Evolutionary conservation across 441 rosid genomes (phyloP).

Genomic region (Pelargonium australe): DNA sequence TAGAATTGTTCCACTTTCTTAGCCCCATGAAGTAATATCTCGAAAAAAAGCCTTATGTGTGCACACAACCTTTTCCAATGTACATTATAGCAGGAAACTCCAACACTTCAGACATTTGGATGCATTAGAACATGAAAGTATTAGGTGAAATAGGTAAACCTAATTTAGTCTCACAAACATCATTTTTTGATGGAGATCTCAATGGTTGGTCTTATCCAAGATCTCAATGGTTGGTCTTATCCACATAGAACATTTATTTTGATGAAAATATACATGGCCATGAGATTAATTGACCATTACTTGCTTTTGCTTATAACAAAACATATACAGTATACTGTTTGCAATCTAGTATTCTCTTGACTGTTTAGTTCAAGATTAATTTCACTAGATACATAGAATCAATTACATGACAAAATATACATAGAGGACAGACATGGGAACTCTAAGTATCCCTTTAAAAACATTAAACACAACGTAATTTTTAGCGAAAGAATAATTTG

Average conservation of each 20-base stretch:
- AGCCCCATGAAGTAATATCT: not conserved
- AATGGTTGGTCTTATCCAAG: not conserved
- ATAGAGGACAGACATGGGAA: not conserved
- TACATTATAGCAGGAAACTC: not conserved
- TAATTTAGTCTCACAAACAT: not conserved
- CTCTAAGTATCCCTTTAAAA: not conserved
- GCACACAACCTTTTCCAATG: not conserved
- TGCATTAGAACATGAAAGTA: not conserved
- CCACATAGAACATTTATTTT: not conserved
- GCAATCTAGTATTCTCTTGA: not conserved
- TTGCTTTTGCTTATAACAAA: not conserved
- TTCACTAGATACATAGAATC: not conserved
- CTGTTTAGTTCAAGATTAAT: not conserved
- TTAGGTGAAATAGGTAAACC: not conserved
- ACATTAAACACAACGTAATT: not conserved
- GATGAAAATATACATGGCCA: not conserved
- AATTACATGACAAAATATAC: not conserved
- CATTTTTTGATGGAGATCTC: not conserved
- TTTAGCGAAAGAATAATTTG: not conserved
- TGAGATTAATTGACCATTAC: not conserved
- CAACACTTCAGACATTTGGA: constrained; percentile 1
- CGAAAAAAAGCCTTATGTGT: not conserved
- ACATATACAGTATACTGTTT: not conserved
- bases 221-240: too few relatives aligned
- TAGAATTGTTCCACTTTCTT: not conserved